These are phyloP conservation scores for Botrytis elliptica DNA, from an alignment of 2,329 filamentous ascomycete genomes.

Conservation along the genomic window DNA sequence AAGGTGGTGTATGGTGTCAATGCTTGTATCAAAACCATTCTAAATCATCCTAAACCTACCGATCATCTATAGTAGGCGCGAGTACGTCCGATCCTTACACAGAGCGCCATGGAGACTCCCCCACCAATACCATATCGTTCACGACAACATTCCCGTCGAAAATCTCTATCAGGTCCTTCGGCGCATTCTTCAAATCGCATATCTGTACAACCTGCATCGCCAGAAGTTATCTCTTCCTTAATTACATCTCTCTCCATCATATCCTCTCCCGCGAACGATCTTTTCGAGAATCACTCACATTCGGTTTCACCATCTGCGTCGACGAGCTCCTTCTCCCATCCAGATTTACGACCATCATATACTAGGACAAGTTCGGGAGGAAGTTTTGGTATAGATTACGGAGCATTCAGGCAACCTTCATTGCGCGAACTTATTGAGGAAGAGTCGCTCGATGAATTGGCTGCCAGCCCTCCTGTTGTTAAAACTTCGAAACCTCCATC, in stretches of 20 bases:
- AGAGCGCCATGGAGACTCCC: conserved; percentile 34
- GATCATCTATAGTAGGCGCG: conserved; percentile 17
- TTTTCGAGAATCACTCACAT: conserved; percentile 55
- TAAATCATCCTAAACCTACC: conserved; percentile 22
- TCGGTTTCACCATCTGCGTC: conserved; percentile 45
- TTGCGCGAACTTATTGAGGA: conserved; percentile 51
- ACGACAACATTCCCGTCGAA: conserved; percentile 36
- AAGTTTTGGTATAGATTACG: conserved; percentile 72
- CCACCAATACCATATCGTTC: conserved; percentile 34
- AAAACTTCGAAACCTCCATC: conserved; percentile 80
- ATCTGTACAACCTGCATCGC: conserved; percentile 43
- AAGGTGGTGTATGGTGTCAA: conserved; percentile 28
- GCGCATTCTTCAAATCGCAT: conserved; percentile 35
- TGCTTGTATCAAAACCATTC: conserved; percentile 31
- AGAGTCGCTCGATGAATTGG: conserved; percentile 56
- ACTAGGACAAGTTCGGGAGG: conserved; percentile 35
- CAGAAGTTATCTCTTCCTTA: conserved; percentile 67
- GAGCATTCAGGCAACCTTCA: conserved; percentile 56
- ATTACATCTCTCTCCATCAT: conserved; percentile 71
- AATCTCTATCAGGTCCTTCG: conserved; percentile 36
- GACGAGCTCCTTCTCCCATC: conserved; percentile 28
- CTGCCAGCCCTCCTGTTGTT: conserved; percentile 68
- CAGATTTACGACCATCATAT: conserved; percentile 21
- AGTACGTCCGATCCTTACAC: conserved; percentile 27
- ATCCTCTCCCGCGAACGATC: conserved; percentile 64